These are phyloP conservation scores for Mycena alexandri DNA, from an alignment of 768 basidiomycete genomes.

Conservation along the genomic window DNA sequence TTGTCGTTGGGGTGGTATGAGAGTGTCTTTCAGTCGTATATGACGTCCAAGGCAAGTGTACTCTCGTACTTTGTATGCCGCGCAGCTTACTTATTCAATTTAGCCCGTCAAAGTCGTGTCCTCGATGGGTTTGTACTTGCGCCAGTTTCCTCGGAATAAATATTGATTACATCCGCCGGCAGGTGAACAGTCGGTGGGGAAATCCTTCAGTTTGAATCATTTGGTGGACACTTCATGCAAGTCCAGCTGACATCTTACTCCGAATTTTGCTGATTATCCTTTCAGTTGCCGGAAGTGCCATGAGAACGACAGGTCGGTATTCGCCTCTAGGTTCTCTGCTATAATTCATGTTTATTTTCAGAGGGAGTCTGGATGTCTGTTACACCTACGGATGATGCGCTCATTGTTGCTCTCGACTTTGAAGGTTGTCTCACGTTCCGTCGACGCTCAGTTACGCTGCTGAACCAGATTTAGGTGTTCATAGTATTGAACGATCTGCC, in stretches of 20 bases:
- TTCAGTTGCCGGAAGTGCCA: constrained; percentile 67
- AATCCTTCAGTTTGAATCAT: constrained; percentile 71
- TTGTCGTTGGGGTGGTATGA: constrained; percentile 77
- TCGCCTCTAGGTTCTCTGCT: neutral
- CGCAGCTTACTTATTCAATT: constrained; percentile 4
- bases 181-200: constrained; percentile 77
- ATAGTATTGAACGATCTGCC: constrained; percentile 72
- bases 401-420: constrained; percentile 74
- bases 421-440: constrained; percentile 57
- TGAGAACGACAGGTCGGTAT: constrained; percentile 66
- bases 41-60: constrained; percentile 62
- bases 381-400: constrained; percentile 65
- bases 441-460: neutral
- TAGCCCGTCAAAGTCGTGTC: constrained; percentile 76
- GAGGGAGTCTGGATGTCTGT: constrained; percentile 79
- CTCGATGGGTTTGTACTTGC: constrained; percentile 63
- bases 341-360: constrained; percentile 13
- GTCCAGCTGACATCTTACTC: neutral
- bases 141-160: neutral
- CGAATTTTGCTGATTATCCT: neutral
- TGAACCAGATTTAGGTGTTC: constrained; percentile 57
- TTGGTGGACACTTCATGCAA: constrained; percentile 68
- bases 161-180: neutral
- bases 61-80: neutral
- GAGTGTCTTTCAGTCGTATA: constrained; percentile 71